These are phyloP conservation scores for Geotrichum australiense DNA, from an alignment of 1,139 yeast genomes.

Conservation along the genomic window DNA sequence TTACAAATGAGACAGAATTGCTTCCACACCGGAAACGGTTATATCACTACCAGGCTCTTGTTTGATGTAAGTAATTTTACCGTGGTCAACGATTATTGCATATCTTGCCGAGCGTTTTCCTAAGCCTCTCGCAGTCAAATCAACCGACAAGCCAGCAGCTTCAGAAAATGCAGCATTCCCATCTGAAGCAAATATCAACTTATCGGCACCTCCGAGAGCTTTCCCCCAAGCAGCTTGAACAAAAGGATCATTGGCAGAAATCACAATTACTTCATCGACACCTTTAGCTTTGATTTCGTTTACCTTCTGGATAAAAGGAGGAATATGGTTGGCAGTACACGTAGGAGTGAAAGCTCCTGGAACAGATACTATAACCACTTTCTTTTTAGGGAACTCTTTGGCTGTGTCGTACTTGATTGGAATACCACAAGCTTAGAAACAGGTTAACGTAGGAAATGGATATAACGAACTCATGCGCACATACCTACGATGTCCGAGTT, in stretches of 20 bases:
- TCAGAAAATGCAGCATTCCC: conserved; percentile 57
- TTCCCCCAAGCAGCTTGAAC: conserved; percentile 78
- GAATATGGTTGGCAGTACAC: conserved; percentile 76
- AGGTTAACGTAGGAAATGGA: conserved; percentile 43
- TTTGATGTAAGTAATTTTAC: conserved; percentile 57
- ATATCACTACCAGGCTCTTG: conserved; percentile 57
- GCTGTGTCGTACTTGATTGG: conserved; percentile 49
- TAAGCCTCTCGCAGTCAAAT: conserved; percentile 50
- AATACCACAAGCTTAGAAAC: conserved; percentile 42
- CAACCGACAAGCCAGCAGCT: conserved; percentile 54
- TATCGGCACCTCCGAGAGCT: conserved; percentile 48
- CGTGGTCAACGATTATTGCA: conserved; percentile 62
- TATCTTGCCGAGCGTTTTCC: conserved; percentile 66
- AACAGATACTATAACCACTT: conserved; percentile 66
- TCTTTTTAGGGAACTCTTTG: conserved; percentile 44
- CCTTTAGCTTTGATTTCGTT: conserved; percentile 58
- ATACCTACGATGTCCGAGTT: conserved; percentile 38
- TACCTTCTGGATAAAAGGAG: conserved; percentile 54
- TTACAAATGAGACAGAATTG: conserved; percentile 40
- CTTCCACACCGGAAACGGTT: conserved; percentile 57
- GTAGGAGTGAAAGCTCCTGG: conserved; percentile 95
- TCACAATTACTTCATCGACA: conserved; percentile 61
- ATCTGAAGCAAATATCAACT: conserved; percentile 62
- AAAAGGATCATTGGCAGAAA: conserved; percentile 79
- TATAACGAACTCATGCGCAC: conserved; percentile 44